A percentile compares a stretch with the other conserved stretches of the same genome.
phyloP scores from a whole-genome alignment of 352 stramenopile genomes.

The Globisporangium nagaii region DNA sequence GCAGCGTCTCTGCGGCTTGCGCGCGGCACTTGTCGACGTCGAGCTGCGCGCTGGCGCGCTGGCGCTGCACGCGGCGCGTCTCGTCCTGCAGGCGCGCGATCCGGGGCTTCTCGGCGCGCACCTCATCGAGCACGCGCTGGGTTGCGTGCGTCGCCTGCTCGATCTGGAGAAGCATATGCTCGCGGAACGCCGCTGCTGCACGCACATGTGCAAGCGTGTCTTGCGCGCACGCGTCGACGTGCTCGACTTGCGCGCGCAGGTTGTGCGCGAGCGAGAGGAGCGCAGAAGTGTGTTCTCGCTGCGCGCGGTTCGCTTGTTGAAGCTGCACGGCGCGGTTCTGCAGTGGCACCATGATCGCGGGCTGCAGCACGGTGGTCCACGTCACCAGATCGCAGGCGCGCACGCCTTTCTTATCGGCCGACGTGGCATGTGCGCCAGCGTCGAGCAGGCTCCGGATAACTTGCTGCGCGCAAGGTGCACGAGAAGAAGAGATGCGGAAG shows the following conservation, averaged over 20 bases:
- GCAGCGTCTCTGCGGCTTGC: not conserved
- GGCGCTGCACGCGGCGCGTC: slow-evolving; percentile 7
- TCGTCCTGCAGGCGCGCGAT: slow-evolving; percentile 19
- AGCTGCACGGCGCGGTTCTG: slow-evolving; percentile 20
- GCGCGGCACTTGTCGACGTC: slow-evolving; percentile 8
- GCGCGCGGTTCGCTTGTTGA: slow-evolving; percentile 14
- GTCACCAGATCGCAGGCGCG: slow-evolving; percentile 25
- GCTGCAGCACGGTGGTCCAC: slow-evolving; percentile 26
- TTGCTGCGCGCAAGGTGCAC: slow-evolving; percentile 11
- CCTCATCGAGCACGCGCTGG: slow-evolving; percentile 1
- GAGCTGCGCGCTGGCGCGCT: slow-evolving; percentile 11
- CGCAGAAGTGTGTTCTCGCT: slow-evolving; percentile 7
- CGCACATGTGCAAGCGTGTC: slow-evolving; percentile 14
- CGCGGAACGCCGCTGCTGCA: slow-evolving; percentile 15
- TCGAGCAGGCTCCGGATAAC: slow-evolving; percentile 20
- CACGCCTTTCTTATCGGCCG: slow-evolving; percentile 28
- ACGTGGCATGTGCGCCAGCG: slow-evolving; percentile 19
- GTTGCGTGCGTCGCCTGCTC: slow-evolving; percentile 1
- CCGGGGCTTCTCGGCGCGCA: slow-evolving; percentile 8
- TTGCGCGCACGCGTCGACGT: slow-evolving; percentile 9
- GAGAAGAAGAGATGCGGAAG: not conserved
- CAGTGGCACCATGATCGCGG: slow-evolving; percentile 25
- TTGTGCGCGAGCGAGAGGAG: slow-evolving; percentile 9
- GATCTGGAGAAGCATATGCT: slow-evolving; percentile 21
- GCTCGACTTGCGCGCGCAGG: not conserved